Conservation (phyloP, 2,329 filamentous ascomycete genomes). For the Elsinoe necatrix region DNA sequence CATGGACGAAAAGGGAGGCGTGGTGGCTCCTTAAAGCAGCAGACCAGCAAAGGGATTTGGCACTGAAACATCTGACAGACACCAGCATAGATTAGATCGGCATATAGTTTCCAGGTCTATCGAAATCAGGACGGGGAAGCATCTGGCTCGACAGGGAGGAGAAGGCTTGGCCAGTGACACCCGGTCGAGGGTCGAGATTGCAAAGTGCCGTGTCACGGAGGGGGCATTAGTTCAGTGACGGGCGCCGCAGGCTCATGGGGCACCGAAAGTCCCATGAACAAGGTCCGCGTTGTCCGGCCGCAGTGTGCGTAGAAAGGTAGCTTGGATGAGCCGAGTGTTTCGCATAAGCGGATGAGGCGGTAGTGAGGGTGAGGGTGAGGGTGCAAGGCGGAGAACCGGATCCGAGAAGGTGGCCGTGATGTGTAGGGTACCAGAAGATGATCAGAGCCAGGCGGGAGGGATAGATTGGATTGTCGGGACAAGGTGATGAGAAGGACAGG, state of each 20-base stretch:
- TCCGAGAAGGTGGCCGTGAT: background rate
- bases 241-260: background rate
- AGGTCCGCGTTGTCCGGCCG: background rate
- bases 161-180: background rate
- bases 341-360: background rate
- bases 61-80: slow-evolving; percentile 7
- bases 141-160: background rate
- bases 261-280: background rate
- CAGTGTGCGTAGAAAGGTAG: background rate
- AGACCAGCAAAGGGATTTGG: background rate
- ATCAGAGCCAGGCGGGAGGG: background rate
- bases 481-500: slow-evolving; percentile 2
- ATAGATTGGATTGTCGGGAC: slow-evolving; percentile 3
- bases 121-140: background rate
- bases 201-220: background rate
- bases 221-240: slow-evolving; percentile 3
- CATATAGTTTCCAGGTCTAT: background rate
- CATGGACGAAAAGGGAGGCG: background rate
- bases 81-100: slow-evolving; percentile 12
- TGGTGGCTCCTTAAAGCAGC: background rate
- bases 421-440: slow-evolving; percentile 1
- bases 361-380: background rate
- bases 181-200: slow-evolving; percentile 5
- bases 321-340: background rate
- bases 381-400: background rate